These are phyloP conservation scores for Pseudogymnoascus sp. DNA, from an alignment of 2,329 filamentous ascomycete species.

Conservation along the genomic window DNA sequence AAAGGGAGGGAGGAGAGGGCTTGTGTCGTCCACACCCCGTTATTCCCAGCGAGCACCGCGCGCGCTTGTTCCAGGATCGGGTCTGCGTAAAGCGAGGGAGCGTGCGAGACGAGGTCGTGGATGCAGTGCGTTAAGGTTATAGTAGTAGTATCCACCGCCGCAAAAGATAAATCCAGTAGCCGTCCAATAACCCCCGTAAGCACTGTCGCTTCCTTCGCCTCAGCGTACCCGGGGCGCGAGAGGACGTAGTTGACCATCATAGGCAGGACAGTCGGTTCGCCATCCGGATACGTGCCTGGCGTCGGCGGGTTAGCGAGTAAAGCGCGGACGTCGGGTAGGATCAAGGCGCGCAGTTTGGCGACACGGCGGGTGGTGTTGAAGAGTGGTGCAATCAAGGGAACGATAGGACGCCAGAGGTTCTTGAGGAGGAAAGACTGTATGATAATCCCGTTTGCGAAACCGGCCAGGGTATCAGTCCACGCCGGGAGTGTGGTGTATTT, in stretches of 20 bases:
- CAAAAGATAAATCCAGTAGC: slow-evolving; percentile 9
- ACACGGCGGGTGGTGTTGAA: slow-evolving; percentile 5
- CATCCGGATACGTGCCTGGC: not conserved
- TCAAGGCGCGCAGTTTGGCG: not conserved
- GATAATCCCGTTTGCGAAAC: not conserved
- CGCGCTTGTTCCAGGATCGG: slow-evolving; percentile 6
- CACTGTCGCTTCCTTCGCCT: not conserved
- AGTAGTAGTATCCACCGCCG: slow-evolving; percentile 20
- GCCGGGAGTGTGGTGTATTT: not conserved
- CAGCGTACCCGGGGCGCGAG: not conserved
- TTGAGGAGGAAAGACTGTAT: not conserved
- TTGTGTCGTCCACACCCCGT: slow-evolving; percentile 25
- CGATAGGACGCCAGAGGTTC: not conserved
- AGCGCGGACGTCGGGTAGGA: not conserved
- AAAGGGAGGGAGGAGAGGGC: slow-evolving; percentile 25
- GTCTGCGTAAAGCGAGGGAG: slow-evolving; percentile 20
- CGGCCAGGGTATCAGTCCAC: not conserved
- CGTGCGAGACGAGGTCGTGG: slow-evolving; percentile 20
- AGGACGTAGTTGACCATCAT: slow-evolving; percentile 5
- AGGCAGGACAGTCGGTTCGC: not conserved
- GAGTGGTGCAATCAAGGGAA: not conserved
- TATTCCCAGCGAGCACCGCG: slow-evolving; percentile 3
- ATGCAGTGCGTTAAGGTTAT: slow-evolving; percentile 21
- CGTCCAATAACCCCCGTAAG: not conserved
- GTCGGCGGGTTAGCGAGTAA: not conserved